Conservation (phyloP, 495 filamentous ascomycete genomes). For the Coniosporium apollinis region DNA sequence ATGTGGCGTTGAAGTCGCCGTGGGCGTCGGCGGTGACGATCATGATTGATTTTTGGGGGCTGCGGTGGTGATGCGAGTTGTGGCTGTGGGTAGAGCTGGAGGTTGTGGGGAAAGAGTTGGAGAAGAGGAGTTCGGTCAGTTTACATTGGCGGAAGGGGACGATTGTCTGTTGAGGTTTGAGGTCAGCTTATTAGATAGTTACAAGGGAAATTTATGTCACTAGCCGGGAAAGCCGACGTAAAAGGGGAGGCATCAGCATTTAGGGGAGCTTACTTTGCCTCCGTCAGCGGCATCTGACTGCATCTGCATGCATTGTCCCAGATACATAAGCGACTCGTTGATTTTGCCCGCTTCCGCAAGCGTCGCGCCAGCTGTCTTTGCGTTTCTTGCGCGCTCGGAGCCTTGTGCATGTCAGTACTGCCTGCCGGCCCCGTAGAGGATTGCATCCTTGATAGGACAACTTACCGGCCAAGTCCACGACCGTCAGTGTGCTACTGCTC, state of each 20-base stretch:
- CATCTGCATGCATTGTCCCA: slow-evolving; percentile 94
- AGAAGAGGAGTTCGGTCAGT: slow-evolving; percentile 88
- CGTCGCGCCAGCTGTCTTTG: slow-evolving; percentile 83
- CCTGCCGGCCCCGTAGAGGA: too few relatives aligned
- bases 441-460: slow-evolving; percentile 3
- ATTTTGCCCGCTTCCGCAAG: slow-evolving; percentile 94
- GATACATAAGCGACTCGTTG: slow-evolving; percentile 94
- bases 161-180: slow-evolving; percentile 40
- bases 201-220: too few relatives aligned
- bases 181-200: slow-evolving; percentile 4
- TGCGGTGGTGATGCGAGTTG: slow-evolving; percentile 24
- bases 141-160: slow-evolving; percentile 94
- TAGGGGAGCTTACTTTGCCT: slow-evolving; percentile 46
- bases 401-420: slow-evolving; percentile 25
- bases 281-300: slow-evolving; percentile 63
- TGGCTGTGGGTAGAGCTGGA: slow-evolving; percentile 26
- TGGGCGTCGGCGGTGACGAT: slow-evolving; percentile 88
- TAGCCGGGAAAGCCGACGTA: too few relatives aligned
- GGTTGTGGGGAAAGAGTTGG: slow-evolving; percentile 72
- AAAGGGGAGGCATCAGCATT: too few relatives aligned
- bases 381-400: slow-evolving; percentile 81
- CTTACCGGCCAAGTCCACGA: slow-evolving; percentile 81
- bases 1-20: slow-evolving; percentile 92
- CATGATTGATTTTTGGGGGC: slow-evolving; percentile 82
- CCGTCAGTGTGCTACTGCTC: slow-evolving; percentile 66